These are phyloP conservation scores for Termitomyces sp. DNA, from an alignment of 768 basidiomycete species.

Conservation along the genomic window DNA sequence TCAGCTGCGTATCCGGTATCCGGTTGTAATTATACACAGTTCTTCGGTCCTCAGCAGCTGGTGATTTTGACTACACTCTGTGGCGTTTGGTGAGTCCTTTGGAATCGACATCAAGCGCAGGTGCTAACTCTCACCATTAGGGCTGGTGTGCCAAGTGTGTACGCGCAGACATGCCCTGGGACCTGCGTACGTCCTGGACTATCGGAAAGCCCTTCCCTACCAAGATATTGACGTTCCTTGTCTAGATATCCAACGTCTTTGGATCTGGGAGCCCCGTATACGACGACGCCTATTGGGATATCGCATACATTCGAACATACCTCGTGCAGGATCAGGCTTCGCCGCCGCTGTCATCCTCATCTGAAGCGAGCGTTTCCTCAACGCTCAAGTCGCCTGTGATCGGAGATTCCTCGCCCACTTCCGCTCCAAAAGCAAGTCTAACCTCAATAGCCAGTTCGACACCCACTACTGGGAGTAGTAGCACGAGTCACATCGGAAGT, in stretches of 20 bases:
- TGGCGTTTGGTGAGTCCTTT: conserved; percentile 31
- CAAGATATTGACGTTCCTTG: background rate
- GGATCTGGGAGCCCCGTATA: conserved; percentile 40
- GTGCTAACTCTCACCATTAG: conserved; percentile 12
- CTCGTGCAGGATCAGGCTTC: conserved; percentile 19
- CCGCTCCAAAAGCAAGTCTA: background rate
- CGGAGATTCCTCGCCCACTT: background rate
- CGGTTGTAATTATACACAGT: conserved; percentile 47
- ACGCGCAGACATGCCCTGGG: conserved; percentile 36
- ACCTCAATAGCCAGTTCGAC: background rate
- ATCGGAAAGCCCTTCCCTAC: background rate
- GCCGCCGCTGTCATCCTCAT: background rate
- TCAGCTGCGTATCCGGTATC: conserved; percentile 55
- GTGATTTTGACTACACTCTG: conserved; percentile 69
- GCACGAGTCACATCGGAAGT: background rate
- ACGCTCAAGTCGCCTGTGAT: background rate
- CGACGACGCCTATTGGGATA: conserved; percentile 53
- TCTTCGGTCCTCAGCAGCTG: conserved; percentile 59
- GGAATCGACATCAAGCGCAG: background rate
- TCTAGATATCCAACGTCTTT: conserved; percentile 35
- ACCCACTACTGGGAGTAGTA: background rate
- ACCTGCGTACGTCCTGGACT: conserved; percentile 28
- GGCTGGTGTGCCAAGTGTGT: conserved; percentile 39
- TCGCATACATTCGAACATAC: conserved; percentile 54
- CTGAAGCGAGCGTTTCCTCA: too few species aligned